These are phyloP conservation scores for Ailanthus altissimus DNA, from an alignment of 345 rosid species.

Conservation along the genomic window DNA sequence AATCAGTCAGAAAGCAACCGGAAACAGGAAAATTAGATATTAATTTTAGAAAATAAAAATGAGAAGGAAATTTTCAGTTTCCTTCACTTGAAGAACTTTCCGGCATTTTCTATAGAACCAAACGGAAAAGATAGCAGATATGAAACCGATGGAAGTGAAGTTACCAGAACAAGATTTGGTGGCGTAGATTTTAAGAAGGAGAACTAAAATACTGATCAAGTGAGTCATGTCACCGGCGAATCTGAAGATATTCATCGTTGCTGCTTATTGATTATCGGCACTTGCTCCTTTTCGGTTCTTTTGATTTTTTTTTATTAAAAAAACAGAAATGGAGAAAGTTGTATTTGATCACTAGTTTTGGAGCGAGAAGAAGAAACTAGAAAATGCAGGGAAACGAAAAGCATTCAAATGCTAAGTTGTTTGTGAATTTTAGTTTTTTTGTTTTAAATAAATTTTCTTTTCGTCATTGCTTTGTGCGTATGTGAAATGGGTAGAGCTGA, in stretches of 20 bases:
- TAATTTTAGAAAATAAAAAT: not conserved
- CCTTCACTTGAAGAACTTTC: not conserved
- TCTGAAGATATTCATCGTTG: slow-evolving; percentile 87
- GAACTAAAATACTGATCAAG: slow-evolving; percentile 78
- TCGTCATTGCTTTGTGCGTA: not conserved
- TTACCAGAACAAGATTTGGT: slow-evolving; percentile 92
- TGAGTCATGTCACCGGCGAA: slow-evolving; percentile 97
- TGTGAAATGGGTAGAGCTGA: slow-evolving; percentile 19
- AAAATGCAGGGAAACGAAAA: not conserved
- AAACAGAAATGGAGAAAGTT: slow-evolving; percentile 20
- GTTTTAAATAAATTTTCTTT: too few species aligned
- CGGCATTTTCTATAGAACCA: slow-evolving; percentile 21
- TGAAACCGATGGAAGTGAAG: not conserved
- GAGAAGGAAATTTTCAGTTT: not conserved
- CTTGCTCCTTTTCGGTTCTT: not conserved
- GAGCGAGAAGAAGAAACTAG: not conserved
- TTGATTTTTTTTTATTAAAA: not conserved
- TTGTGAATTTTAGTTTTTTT: too few species aligned
- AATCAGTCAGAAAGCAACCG: not conserved
- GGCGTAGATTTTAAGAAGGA: slow-evolving; percentile 97
- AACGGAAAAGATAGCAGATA: slow-evolving; percentile 10
- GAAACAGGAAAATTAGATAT: not conserved
- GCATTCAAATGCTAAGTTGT: not conserved
- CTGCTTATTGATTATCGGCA: not conserved
- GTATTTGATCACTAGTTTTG: slow-evolving; percentile 18